phyloP scores from a whole-genome alignment of 129 eudicot genomes.

The Helichrysum umbraculigerum region DNA sequence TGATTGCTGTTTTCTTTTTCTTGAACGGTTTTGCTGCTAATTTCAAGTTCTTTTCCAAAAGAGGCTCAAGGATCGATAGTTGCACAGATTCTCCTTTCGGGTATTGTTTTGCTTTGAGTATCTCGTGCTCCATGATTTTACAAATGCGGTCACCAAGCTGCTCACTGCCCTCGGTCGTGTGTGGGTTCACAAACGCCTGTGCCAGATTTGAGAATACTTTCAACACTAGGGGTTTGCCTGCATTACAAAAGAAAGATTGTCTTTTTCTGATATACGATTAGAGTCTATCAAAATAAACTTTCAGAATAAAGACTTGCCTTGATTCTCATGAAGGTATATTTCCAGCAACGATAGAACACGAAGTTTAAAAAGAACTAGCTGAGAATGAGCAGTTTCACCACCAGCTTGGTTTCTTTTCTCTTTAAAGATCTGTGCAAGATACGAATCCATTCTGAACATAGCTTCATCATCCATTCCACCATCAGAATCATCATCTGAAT shows the following conservation, averaged over 20 bases:
- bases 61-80: conserved; percentile 53
- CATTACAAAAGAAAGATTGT: conserved; percentile 3
- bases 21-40: conserved; percentile 79
- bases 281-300: background rate
- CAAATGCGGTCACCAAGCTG: conserved; percentile 91
- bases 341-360: conserved; percentile 93
- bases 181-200: conserved; percentile 82
- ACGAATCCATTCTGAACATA: conserved; percentile 93
- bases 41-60: conserved; percentile 74
- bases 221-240: conserved; percentile 78
- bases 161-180: conserved; percentile 83
- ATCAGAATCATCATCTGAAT: conserved; percentile 79
- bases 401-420: conserved; percentile 86
- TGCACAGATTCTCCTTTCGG: conserved; percentile 72
- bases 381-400: conserved; percentile 89
- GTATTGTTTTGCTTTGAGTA: conserved; percentile 27
- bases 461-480: conserved; percentile 97
- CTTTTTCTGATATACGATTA: conserved; percentile 2
- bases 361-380: conserved; percentile 94
- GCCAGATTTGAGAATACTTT: conserved; percentile 72
- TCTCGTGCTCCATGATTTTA: conserved; percentile 65
- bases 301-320: conserved; percentile 45
- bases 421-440: conserved; percentile 74
- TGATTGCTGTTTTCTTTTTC: conserved; percentile 63
- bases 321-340: conserved; percentile 87